These are phyloP conservation scores for Wilhelminamyces savonicus DNA, from an alignment of 805 yeast genomes.

Conservation along the genomic window DNA sequence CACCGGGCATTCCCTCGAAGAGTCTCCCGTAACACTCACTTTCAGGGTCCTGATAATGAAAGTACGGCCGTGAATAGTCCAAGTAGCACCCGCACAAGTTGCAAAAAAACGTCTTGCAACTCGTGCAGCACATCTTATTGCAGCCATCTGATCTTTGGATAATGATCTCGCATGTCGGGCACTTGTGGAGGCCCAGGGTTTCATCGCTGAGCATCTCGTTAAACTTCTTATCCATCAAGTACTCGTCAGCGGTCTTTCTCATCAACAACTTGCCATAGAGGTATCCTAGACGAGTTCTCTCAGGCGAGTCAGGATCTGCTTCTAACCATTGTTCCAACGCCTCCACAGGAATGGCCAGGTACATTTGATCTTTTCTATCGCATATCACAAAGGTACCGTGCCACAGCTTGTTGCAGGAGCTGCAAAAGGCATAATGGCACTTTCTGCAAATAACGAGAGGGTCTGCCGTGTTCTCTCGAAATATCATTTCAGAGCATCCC, in stretches of 20 bases:
- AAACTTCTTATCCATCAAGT: constrained; percentile 41
- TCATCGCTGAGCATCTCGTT: constrained; percentile 36
- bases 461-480: constrained; percentile 41
- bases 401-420: constrained; percentile 53
- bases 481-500: constrained; percentile 39
- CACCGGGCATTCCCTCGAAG: constrained; percentile 44
- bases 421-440: constrained; percentile 52
- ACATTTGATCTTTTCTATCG: constrained; percentile 11
- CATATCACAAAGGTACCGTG: constrained; percentile 51
- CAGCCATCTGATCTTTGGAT: constrained; percentile 58
- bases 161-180: constrained; percentile 47
- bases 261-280: constrained; percentile 42
- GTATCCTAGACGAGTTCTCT: constrained; percentile 26
- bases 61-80: constrained; percentile 39
- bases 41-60: constrained; percentile 39
- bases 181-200: constrained; percentile 37
- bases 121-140: constrained; percentile 53
- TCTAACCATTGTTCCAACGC: constrained; percentile 33
- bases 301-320: constrained; percentile 20
- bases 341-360: constrained; percentile 22
- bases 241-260: constrained; percentile 37
- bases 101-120: constrained; percentile 47
- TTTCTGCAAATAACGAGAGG: constrained; percentile 41
- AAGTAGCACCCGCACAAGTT: constrained; percentile 45
- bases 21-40: constrained; percentile 44